Conservation (phyloP, 2,329 filamentous ascomycete species). For the Helotiales sp. region DNA sequence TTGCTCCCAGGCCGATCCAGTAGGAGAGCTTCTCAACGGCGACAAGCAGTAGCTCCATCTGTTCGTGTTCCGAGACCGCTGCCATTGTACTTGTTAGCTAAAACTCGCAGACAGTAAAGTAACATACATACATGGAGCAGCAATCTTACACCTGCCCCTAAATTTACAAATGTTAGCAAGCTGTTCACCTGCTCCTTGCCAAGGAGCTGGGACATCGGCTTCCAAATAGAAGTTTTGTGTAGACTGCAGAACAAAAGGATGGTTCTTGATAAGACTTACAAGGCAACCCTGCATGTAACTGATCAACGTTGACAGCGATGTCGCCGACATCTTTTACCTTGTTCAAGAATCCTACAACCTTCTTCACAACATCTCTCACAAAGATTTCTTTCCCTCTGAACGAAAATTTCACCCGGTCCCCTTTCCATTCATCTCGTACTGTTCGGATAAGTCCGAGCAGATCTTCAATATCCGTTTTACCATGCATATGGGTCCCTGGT, state of each 20-base stretch:
- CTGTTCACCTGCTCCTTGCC: too few species aligned
- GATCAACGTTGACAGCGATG: slow-evolving; percentile 30
- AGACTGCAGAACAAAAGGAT: too few species aligned
- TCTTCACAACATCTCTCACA: not conserved
- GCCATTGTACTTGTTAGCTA: not conserved
- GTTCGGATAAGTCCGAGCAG: not conserved
- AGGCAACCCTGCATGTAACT: slow-evolving; percentile 32
- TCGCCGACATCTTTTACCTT: slow-evolving; percentile 33
- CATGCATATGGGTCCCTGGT: too few species aligned
- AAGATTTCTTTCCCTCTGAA: not conserved
- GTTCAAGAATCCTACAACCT: slow-evolving; percentile 14
- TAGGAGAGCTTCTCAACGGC: slow-evolving; percentile 20
- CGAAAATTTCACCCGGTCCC: not conserved
- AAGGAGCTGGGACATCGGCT: too few species aligned
- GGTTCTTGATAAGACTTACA: slow-evolving; percentile 15
- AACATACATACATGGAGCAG: slow-evolving; percentile 25
- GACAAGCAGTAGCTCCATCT: slow-evolving; percentile 20
- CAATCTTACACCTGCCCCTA: slow-evolving; percentile 34
- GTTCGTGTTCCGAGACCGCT: slow-evolving; percentile 11
- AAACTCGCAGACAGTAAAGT: not conserved
- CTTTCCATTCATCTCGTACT: not conserved
- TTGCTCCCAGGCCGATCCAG: slow-evolving; percentile 22
- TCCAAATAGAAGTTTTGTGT: too few species aligned
- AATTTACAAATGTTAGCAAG: too few species aligned
- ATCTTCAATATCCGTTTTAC: not conserved